These are phyloP conservation scores for Syncephalis plumigaleata DNA, from an alignment of 371 early-diverging fungal genomes.

Conservation along the genomic window DNA sequence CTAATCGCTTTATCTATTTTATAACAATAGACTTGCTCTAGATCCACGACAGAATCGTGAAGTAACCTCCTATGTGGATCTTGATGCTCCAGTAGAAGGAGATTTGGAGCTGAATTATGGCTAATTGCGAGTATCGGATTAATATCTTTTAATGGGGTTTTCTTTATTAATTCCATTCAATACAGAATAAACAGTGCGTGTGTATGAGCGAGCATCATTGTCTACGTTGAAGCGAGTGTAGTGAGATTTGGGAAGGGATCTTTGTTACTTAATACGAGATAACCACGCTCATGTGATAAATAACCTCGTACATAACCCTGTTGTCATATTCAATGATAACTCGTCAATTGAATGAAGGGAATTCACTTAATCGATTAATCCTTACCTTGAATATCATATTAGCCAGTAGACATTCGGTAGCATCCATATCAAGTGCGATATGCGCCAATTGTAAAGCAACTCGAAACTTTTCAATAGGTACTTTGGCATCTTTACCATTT, in stretches of 20 bases:
- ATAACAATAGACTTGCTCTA: background rate
- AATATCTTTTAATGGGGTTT: no score
- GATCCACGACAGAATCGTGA: constrained; percentile 37
- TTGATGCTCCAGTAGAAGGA: constrained; percentile 77
- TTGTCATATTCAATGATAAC: no score
- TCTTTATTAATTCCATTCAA: no score
- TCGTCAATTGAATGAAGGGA: no score
- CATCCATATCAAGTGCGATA: constrained; percentile 6
- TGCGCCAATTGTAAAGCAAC: constrained; percentile 5
- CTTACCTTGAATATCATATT: constrained; percentile 7
- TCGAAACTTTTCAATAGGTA: constrained; percentile 4
- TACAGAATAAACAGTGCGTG: no score
- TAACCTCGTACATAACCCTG: background rate
- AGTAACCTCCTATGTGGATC: constrained; percentile 71
- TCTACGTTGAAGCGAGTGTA: background rate
- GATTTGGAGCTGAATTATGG: constrained; percentile 38
- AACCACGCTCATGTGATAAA: background rate
- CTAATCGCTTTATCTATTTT: background rate
- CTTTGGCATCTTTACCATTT: constrained; percentile 1
- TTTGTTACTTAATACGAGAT: background rate
- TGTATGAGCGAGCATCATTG: no score
- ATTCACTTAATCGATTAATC: background rate
- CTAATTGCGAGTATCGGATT: background rate
- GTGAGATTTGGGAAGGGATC: background rate
- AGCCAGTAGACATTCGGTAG: constrained; percentile 6